Evolutionary conservation across 768 basidiomycete species (phyloP).

Genomic region (Sporobolomyces phaffii): DNA sequence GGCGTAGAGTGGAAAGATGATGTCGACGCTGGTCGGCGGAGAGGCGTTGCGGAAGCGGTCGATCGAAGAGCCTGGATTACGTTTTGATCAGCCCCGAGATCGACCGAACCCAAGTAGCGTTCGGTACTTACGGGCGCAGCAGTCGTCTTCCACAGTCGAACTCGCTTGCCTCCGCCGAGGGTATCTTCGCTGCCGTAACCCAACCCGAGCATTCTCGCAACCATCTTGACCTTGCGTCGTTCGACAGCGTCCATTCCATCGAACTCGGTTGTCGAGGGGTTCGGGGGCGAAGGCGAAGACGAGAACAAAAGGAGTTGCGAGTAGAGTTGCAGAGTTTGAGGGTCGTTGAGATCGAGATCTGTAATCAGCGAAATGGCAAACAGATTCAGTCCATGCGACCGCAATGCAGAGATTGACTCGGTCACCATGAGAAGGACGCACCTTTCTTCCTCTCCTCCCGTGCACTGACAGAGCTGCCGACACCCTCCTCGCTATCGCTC

Average conservation of each 20-base stretch:
- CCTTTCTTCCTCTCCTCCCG: constrained; percentile 10
- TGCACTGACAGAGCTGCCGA: constrained; percentile 4
- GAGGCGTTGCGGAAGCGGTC: constrained; percentile 48
- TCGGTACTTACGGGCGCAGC: neutral
- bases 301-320: constrained; percentile 91
- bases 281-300: constrained; percentile 96
- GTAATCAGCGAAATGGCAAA: constrained; percentile 6
- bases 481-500: constrained; percentile 53
- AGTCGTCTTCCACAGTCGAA: constrained; percentile 64
- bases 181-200: constrained; percentile 90
- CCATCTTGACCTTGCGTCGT: constrained; percentile 83
- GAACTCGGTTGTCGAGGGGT: constrained; percentile 61
- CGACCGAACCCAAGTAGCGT: too few species aligned
- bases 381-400: neutral
- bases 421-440: neutral
- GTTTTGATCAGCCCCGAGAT: too few species aligned
- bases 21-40: neutral
- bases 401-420: neutral
- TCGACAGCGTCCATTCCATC: constrained; percentile 76
- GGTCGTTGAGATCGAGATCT: constrained; percentile 92
- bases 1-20: neutral
- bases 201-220: constrained; percentile 92
- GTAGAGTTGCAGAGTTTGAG: constrained; percentile 91
- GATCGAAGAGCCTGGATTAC: constrained; percentile 1
- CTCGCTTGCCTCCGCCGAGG: constrained; percentile 63